phyloP scores from a whole-genome alignment of 176 grass and related monocot genomes.

The Carex cristatella region DNA sequence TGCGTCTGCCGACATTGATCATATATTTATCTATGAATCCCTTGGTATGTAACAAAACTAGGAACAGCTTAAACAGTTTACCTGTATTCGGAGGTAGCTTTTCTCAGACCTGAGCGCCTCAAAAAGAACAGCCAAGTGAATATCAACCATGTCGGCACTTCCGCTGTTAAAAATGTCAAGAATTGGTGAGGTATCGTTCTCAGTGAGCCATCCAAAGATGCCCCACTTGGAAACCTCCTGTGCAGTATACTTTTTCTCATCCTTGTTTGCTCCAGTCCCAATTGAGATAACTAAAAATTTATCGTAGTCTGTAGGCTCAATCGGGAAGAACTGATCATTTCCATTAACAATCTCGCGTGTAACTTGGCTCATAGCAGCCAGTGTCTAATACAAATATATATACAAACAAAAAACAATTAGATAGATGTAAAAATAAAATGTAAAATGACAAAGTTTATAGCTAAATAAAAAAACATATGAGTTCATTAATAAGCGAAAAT shows the following conservation, averaged over 20 bases:
- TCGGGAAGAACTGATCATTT: slow-evolving; percentile 27
- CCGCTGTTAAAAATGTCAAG: slow-evolving; percentile 48
- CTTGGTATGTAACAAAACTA: not conserved
- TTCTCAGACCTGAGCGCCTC: slow-evolving; percentile 37
- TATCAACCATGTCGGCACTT: slow-evolving; percentile 66
- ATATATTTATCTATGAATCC: not conserved
- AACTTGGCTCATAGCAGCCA: slow-evolving; percentile 53
- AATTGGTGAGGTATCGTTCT: slow-evolving; percentile 39
- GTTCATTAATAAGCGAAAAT: too few relatives aligned
- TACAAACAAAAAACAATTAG: not conserved
- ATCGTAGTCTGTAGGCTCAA: slow-evolving; percentile 30
- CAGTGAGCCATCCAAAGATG: slow-evolving; percentile 40
- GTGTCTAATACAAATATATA: slow-evolving; percentile 27
- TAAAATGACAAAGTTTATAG: not conserved
- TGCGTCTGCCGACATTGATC: not conserved
- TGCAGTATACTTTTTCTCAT: slow-evolving; percentile 28
- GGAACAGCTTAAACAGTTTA: not conserved
- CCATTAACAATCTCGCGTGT: slow-evolving; percentile 32
- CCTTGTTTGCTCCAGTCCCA: slow-evolving; percentile 41
- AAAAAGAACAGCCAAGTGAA: slow-evolving; percentile 51
- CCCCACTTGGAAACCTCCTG: slow-evolving; percentile 41
- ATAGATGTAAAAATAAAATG: not conserved
- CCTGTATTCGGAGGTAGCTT: slow-evolving; percentile 62
- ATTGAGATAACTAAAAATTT: slow-evolving; percentile 58
- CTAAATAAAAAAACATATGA: not conserved